Conservation (phyloP, 139 green algal species). For the Closterium sp. region DNA sequence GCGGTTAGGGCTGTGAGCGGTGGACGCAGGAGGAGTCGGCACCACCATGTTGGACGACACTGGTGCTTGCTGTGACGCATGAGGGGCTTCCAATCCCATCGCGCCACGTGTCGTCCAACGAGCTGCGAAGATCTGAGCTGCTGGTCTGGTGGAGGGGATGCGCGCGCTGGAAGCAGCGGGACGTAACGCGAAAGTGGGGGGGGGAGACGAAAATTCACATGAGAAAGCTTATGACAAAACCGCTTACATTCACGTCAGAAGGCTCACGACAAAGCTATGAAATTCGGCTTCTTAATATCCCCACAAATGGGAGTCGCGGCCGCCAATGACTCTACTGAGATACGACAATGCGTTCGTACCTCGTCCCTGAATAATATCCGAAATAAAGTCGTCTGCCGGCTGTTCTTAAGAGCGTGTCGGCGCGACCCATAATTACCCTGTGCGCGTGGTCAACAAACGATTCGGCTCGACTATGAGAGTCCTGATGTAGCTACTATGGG, state of each 20-base stretch:
- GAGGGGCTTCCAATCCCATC: not conserved
- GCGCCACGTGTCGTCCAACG: not conserved
- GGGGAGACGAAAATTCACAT: not conserved
- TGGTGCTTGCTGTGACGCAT: not conserved
- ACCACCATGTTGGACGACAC: not conserved
- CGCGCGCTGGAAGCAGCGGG: not conserved
- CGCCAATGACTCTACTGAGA: no score
- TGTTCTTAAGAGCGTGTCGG: not conserved
- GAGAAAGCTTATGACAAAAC: no score
- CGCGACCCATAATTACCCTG: not conserved
- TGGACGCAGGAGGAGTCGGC: no score
- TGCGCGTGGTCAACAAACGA: no score
- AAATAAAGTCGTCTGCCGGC: not conserved
- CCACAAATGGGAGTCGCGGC: no score
- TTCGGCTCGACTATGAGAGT: no score
- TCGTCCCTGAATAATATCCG: not conserved
- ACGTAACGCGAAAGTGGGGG: not conserved
- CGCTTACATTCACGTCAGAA: no score
- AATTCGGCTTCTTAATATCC: no score
- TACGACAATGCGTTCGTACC: not conserved
- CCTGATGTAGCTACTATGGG: not conserved
- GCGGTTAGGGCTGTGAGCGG: no score
- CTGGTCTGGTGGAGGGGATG: not conserved
- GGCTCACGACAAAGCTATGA: no score
- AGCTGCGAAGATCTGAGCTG: not conserved